A percentile compares a stretch with the other conserved stretches of the same genome.
phyloP scores from a whole-genome alignment of 352 stramenopile species.

The Phytophthora pluvialis region DNA sequence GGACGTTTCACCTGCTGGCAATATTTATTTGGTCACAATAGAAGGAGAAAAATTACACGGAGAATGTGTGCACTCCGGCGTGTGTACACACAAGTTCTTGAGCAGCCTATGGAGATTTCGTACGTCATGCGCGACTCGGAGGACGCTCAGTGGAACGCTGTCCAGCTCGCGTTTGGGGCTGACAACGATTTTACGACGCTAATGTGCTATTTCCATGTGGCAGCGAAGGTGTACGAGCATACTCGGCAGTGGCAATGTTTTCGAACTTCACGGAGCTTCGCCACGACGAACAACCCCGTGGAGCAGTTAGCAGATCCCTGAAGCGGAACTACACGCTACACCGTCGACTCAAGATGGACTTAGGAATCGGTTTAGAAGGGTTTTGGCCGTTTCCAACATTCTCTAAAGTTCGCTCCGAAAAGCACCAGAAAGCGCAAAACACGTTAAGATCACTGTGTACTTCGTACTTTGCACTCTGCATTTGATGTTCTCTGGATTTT shows the following conservation, averaged over 20 bases:
- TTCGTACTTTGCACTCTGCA: no score
- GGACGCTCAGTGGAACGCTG: constrained; percentile 1
- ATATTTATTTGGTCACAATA: constrained; percentile 20
- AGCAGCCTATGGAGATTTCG: constrained; percentile 1
- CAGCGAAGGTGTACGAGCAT: constrained; percentile 2
- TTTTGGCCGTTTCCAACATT: no score
- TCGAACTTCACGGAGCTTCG: constrained; percentile 4
- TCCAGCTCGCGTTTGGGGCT: background rate
- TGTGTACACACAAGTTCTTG: constrained; percentile 1
- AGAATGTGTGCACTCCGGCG: constrained; percentile 3
- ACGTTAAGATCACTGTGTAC: no score
- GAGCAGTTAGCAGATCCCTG: background rate
- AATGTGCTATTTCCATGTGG: constrained; percentile 13
- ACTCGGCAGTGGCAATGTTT: background rate
- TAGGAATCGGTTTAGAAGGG: no score
- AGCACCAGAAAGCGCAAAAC: no score
- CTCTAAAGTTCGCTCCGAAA: no score
- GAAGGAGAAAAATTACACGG: constrained; percentile 7
- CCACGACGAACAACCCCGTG: constrained; percentile 17
- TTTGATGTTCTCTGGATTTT: no score
- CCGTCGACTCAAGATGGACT: constrained; percentile 17
- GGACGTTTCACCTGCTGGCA: constrained; percentile 26
- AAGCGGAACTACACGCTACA: constrained; percentile 7
- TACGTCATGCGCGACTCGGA: constrained; percentile 11
- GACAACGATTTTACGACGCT: constrained; percentile 2